Conservation (phyloP, 441 rosid species). For the Lepidium campestre region DNA sequence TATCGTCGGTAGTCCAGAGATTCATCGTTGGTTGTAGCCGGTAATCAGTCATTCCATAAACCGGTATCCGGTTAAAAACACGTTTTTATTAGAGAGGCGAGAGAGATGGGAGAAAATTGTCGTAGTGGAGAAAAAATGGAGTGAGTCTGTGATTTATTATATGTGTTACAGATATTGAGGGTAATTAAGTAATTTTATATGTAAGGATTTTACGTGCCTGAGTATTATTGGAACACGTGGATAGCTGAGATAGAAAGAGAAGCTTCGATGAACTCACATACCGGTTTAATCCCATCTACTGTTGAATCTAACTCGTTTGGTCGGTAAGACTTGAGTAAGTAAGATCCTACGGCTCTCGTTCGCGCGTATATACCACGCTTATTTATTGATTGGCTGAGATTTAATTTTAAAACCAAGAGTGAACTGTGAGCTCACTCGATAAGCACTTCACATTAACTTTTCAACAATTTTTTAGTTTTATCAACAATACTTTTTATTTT, state of each 20-base stretch:
- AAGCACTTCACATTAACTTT: not conserved
- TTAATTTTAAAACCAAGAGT: not conserved
- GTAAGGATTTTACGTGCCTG: not conserved
- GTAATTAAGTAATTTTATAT: not conserved
- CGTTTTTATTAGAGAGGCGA: not conserved
- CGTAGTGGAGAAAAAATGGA: conserved; percentile 3
- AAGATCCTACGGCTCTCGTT: conserved; percentile 8
- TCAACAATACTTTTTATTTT: too few relatives aligned
- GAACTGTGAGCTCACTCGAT: conserved; percentile 8
- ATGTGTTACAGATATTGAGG: conserved; percentile 3
- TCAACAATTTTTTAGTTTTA: not conserved
- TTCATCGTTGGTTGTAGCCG: conserved; percentile 54
- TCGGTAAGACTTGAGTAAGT: not conserved
- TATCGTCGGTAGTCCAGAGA: conserved; percentile 85
- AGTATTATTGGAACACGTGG: not conserved
- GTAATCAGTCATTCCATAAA: conserved; percentile 49
- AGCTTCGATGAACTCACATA: conserved; percentile 18
- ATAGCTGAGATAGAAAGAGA: not conserved
- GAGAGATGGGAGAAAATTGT: conserved; percentile 6
- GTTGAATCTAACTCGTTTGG: conserved; percentile 12
- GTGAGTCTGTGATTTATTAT: conserved; percentile 19
- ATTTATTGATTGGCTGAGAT: not conserved
- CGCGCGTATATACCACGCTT: not conserved
- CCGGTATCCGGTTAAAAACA: conserved; percentile 12
- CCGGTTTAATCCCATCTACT: not conserved